Evolutionary conservation across 192 early-diverging fungal species (phyloP), one percentile per base, ranked within the genome.

Genomic region (Obelidium mucronatum): DNA sequence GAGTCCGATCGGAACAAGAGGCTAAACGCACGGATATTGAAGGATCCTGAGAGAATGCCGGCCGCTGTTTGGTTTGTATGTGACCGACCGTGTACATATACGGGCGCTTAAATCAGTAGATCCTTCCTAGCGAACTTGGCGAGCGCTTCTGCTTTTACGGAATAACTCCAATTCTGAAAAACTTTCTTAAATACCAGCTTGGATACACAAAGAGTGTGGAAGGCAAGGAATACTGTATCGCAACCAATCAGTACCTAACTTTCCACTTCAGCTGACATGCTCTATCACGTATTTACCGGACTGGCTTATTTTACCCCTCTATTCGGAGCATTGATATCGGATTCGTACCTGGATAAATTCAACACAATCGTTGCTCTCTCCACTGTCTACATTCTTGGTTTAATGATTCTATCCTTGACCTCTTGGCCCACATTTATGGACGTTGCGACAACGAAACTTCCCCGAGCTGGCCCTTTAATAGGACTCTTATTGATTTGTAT

Each of bases 281-380:
- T 80, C 28, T 54, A 67, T n/a, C 76, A 78, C 77, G 64, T 61
- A 40, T 91, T 80, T 64, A 86, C 80, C 31, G 78, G 85, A 75
- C 65, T 86, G 63, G 80, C 87, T 0, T 91, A 90, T 76, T 84
- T 88, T 77, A 80, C 79, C 79, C 90, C 90, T 30, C 79, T 91
- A 40, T 44, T 85, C 37, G 90, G 90, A 67, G 86, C 88, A 37
- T 80, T 86, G 48, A 52, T 90, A 30, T 88, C 86, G 8, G 90
- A 91, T 76, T 72, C 88, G 40, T 91, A 82, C 80, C 78, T 92
- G 54, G 88, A 84, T 79, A 91, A 91, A 81, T 91, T 77, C 87
- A 82, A 84, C 69, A 82, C 83, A 44, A 85, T 88, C 58, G 77
- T 87, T 19, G 72, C 28, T 37, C 73, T 85, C 52, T 81, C 80